phyloP scores from a whole-genome alignment of 2,329 filamentous ascomycete genomes.

The Bertia moriformis region DNA sequence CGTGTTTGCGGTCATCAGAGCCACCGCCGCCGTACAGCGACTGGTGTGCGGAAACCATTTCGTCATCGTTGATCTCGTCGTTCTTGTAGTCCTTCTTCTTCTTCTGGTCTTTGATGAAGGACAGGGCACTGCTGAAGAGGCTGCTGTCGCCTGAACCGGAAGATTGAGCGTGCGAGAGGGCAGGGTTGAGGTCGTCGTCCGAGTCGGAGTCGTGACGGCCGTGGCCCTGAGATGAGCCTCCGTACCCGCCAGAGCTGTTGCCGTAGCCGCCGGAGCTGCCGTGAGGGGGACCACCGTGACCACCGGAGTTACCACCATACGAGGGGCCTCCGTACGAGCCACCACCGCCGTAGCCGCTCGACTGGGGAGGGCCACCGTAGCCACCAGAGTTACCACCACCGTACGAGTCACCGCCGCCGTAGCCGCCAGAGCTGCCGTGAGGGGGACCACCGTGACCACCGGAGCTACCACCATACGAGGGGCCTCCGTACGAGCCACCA shows the following conservation, averaged over 20 bases:
- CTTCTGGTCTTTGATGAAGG: constrained; percentile 32
- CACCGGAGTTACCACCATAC: too few relatives aligned
- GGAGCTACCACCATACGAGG: too few relatives aligned
- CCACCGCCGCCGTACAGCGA: constrained; percentile 32
- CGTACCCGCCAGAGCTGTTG: neutral
- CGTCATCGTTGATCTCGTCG: constrained; percentile 34
- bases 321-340: too few relatives aligned
- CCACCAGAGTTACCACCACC: too few relatives aligned
- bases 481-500: too few relatives aligned
- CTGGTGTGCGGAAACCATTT: constrained; percentile 39
- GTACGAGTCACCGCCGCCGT: too few relatives aligned
- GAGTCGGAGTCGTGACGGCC: neutral
- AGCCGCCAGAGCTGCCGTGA: too few relatives aligned
- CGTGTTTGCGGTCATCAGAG: constrained; percentile 11
- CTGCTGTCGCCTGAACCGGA: constrained; percentile 9
- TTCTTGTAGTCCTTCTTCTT: constrained; percentile 20
- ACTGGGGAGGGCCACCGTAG: too few relatives aligned
- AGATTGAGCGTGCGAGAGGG: neutral
- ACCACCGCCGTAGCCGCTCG: too few relatives aligned
- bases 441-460: too few relatives aligned
- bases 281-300: too few relatives aligned
- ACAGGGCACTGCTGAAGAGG: constrained; percentile 38
- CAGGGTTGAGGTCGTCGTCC: neutral
- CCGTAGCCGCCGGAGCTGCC: neutral
- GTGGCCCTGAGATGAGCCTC: neutral